phyloP scores from a whole-genome alignment of 495 filamentous ascomycete genomes.

The Podospora appendiculata region DNA sequence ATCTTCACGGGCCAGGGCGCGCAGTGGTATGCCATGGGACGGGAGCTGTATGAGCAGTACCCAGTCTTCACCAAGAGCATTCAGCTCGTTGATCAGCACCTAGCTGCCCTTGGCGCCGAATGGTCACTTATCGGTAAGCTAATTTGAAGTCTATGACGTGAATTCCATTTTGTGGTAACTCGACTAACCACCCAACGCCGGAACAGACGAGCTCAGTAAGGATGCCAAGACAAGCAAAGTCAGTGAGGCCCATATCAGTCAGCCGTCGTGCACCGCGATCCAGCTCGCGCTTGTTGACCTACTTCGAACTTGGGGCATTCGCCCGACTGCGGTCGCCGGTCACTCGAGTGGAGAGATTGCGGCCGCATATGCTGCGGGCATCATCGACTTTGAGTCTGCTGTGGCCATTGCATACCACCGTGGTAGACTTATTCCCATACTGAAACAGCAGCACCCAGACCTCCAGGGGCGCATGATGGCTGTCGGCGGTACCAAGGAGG shows the following conservation, averaged over 20 bases:
- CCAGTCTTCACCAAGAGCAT: conserved; percentile 28
- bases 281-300: conserved; percentile 48
- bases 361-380: conserved; percentile 39
- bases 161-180: background rate
- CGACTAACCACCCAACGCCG: background rate
- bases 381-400: conserved; percentile 38
- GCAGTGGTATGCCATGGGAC: conserved; percentile 49
- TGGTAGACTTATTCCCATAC: conserved; percentile 25
- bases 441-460: conserved; percentile 21
- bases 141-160: too few relatives aligned
- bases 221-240: conserved; percentile 34
- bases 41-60: conserved; percentile 37
- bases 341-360: conserved; percentile 59
- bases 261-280: conserved; percentile 41
- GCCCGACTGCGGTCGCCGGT: conserved; percentile 45
- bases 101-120: conserved; percentile 23
- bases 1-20: conserved; percentile 42
- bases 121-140: conserved; percentile 24
- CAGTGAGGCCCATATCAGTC: conserved; percentile 37
- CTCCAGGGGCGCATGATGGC: conserved; percentile 42
- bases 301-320: conserved; percentile 43
- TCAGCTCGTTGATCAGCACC: conserved; percentile 19
- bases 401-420: conserved; percentile 46
- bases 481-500: conserved; percentile 37
- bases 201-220: conserved; percentile 16